Base-by-base conservation (phyloP, 768 basidiomycete genomes). In the Plicaturopsis crispa region DNA sequence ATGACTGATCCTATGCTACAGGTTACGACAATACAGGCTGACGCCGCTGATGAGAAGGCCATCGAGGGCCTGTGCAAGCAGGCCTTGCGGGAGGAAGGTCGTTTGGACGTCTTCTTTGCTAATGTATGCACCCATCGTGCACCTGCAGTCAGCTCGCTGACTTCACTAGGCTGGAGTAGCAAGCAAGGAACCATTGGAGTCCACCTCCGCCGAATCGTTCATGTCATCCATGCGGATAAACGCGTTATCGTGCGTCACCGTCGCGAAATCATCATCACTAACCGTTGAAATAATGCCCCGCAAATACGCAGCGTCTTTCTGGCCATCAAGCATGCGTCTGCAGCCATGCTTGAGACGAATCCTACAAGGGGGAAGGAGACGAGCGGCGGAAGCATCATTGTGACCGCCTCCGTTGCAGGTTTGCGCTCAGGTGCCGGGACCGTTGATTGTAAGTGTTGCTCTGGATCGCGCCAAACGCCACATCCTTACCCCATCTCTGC, bases 41-140 rank as follows among this genome's bases (percentile, higher is more conserved):
- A 97, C 55, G 92, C 91, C 11, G 80, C 90, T 14, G 79, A 89
- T 51, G 81, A 90, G 38, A 48, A 59, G 10, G 72, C 80, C 7
- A 80, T 96, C 40, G 66, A 73, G 16, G 61, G 59, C 5, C 55
- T 91, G 1, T 90, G 91, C 56, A 63, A 80, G 40, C 78, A 67
- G 41, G 88, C 84, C 2, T 51, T 90, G 22, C 60, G 72, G 31
- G 90, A 96, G 43, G 82, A 93, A 53, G 90, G 91, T 6, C 72
- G 78, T 42, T 67, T 97, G 10, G 93, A 97, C 48, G 80, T 93
- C 46, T 96, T 96, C 69, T 97, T 92, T 54, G 93, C 93, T 23
- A 96, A 97, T 55, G 92, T 89, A 51, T 37, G 77, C 50, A 28
- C 26, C 8, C 14, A 14, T 28, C 10, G 26, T 8, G 26, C 26